These are phyloP conservation scores for Jamesozyma piceae DNA, from an alignment of 805 yeast genomes.

Conservation along the genomic window DNA sequence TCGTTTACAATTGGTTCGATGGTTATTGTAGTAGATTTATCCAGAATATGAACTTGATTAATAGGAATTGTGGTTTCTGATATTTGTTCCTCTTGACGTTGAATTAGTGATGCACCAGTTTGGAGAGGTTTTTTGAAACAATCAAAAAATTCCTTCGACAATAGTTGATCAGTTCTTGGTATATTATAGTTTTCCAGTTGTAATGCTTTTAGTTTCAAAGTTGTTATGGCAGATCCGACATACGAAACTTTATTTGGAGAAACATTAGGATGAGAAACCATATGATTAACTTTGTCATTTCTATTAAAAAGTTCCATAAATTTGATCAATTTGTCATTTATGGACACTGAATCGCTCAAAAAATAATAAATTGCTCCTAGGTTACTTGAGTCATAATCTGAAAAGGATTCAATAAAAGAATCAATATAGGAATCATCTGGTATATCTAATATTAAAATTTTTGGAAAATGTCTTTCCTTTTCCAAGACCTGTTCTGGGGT, in stretches of 20 bases:
- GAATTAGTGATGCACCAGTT: conserved; percentile 16
- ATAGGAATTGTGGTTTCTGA: conserved; percentile 8
- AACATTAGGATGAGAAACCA: conserved; percentile 62
- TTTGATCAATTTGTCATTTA: conserved; percentile 34
- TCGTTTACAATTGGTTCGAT: conserved; percentile 20
- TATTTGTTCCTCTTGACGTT: conserved; percentile 14
- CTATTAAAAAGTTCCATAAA: conserved; percentile 47
- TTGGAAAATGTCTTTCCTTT: conserved; percentile 46
- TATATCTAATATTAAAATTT: conserved; percentile 62
- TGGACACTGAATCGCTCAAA: conserved; percentile 51
- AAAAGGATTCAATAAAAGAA: conserved; percentile 26
- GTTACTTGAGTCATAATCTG: conserved; percentile 16
- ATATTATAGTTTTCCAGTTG: conserved; percentile 35
- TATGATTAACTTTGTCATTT: conserved; percentile 39
- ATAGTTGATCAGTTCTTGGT: conserved; percentile 28
- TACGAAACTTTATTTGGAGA: conserved; percentile 55
- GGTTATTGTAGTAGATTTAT: conserved; percentile 11
- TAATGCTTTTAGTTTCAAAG: conserved; percentile 49
- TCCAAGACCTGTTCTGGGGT: conserved; percentile 67
- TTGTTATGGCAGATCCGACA: conserved; percentile 42
- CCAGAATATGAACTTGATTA: conserved; percentile 21
- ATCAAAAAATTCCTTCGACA: conserved; percentile 27
- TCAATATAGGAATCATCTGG: conserved; percentile 45
- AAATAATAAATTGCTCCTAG: conserved; percentile 63
- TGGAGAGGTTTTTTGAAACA: conserved; percentile 27